Percentiles rank a stretch among this genome's conserved stretches.
Conservation (phyloP, 331 rosid genomes). For the Prunus yedoensis region DNA sequence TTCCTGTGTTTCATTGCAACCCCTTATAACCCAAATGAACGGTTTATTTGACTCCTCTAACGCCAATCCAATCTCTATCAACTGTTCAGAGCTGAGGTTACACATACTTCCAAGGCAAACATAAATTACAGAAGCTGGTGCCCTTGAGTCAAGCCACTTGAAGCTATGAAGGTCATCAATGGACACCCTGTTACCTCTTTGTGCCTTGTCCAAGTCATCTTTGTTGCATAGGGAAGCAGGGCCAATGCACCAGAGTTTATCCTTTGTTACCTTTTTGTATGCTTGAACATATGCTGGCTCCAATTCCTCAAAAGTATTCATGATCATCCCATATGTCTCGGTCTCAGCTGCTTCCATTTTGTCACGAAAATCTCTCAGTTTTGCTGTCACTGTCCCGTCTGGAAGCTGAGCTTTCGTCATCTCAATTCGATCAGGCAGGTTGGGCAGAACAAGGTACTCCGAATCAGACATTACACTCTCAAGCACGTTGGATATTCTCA, state of each 20-base stretch:
- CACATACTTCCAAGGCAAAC: conserved; percentile 65
- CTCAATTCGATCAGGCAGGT: conserved; percentile 41
- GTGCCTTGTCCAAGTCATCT: conserved; percentile 30
- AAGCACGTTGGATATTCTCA: background rate
- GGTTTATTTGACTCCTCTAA: conserved; percentile 55
- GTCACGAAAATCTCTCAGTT: conserved; percentile 7
- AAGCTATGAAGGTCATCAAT: conserved; percentile 24
- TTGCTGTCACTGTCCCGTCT: background rate
- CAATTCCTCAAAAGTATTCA: conserved; percentile 58
- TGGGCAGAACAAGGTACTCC: conserved; percentile 43
- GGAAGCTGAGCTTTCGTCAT: conserved; percentile 42
- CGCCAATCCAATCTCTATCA: conserved; percentile 55
- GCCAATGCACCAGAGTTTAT: conserved; percentile 53
- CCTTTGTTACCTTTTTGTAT: conserved; percentile 18
- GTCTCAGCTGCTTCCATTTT: conserved; percentile 29
- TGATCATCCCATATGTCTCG: conserved; percentile 34
- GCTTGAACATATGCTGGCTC: conserved; percentile 35
- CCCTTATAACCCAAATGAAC: conserved; percentile 68
- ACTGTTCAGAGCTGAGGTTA: conserved; percentile 41
- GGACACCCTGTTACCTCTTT: conserved; percentile 48
- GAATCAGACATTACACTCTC: conserved; percentile 31
- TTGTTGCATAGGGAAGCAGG: conserved; percentile 52
- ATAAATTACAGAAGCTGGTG: conserved; percentile 40
- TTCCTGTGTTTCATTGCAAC: conserved; percentile 29
- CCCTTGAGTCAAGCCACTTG: conserved; percentile 57